Evolutionary conservation across 1,139 yeast genomes (phyloP), one percentile per base, ranked within the genome.

Genomic region (Lodderomyces oxycetoniae): DNA sequence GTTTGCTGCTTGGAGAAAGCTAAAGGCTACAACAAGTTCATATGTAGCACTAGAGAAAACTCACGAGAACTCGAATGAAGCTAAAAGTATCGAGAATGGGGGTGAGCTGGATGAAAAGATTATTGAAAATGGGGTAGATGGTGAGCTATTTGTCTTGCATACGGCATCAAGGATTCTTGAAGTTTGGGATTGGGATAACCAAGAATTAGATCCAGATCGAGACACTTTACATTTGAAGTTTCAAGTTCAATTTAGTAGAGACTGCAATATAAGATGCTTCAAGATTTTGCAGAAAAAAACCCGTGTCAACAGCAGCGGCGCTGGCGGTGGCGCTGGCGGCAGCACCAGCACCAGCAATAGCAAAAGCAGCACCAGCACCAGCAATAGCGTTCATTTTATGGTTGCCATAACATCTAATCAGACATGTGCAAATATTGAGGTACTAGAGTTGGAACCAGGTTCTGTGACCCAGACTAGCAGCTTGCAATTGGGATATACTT

Each of bases 1-100:
- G 5, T 54, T 63, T 12, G 73, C 73, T 16, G 56, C 72, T 1
- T 67, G 72, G 71, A 62, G 57, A 43, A 65, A 66, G 40, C 53
- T 67, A 41, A 63, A 63, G 38, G 66, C 61, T 33, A 69, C 61
- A 6, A 50, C 67, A n/a, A 20, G 27, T 2, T 17, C 5, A 4
- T n/a, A 14, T 9, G 12, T 5, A 12, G 12, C n/a, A 12, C 11
- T n/a, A 8, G 20, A 10, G 5, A 10, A 13, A 14, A 17, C 8
- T 5, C 10, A 17, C 17, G 9, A 11, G 9, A 24, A 28, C 5
- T 12, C 15, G 3, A 17, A 5, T 11, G 30, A 21, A 14, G 16
- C 13, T 20, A 40, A 39, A 15, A 41, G 34, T 11, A 22, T 13
- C 7, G n/a, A n/a, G 5, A 32, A 28, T 13, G 21, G 7, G 14